A percentile compares a stretch with the other conserved stretches of the same genome.
These are phyloP conservation scores for Pseudogymnoascus sp. DNA, from an alignment of 2,329 filamentous ascomycete genomes.

Conservation along the genomic window DNA sequence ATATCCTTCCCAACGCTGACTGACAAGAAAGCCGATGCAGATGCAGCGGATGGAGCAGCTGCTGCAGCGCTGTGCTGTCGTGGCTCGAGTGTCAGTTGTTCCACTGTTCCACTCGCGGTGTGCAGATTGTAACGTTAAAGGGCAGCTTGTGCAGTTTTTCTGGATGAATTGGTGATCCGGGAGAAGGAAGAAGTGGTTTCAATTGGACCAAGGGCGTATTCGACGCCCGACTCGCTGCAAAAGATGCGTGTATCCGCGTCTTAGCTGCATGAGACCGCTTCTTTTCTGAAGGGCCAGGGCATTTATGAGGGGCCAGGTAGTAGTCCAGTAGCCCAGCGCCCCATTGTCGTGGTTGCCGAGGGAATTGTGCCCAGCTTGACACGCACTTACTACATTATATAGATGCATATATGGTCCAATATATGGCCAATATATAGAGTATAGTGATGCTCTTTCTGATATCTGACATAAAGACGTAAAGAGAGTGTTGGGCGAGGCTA, in stretches of 20 bases:
- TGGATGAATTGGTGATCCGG: conserved; percentile 3
- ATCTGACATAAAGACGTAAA: background rate
- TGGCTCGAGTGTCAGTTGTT: conserved; percentile 27
- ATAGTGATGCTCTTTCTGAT: background rate
- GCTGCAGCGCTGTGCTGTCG: conserved; percentile 20
- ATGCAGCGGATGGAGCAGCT: background rate
- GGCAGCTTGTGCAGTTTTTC: conserved; percentile 4
- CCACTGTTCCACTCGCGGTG: conserved; percentile 8
- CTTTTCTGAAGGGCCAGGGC: background rate
- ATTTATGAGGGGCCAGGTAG: background rate
- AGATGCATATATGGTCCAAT: background rate
- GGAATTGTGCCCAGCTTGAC: background rate
- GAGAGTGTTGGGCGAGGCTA: background rate
- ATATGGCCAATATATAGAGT: background rate
- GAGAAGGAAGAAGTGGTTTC: background rate
- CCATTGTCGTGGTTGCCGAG: conserved; percentile 1
- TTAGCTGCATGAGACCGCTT: background rate
- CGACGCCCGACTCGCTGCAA: background rate
- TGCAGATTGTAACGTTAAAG: conserved; percentile 5
- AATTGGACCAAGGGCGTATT: conserved; percentile 4
- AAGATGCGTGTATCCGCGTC: background rate
- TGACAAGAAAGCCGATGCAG: background rate
- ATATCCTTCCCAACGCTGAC: background rate
- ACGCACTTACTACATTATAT: background rate
- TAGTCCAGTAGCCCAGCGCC: background rate